Evolutionary conservation across 2,329 filamentous ascomycete genomes (phyloP), one percentile per base, ranked within the genome.

Genomic region (Colletotrichum truncatum): DNA sequence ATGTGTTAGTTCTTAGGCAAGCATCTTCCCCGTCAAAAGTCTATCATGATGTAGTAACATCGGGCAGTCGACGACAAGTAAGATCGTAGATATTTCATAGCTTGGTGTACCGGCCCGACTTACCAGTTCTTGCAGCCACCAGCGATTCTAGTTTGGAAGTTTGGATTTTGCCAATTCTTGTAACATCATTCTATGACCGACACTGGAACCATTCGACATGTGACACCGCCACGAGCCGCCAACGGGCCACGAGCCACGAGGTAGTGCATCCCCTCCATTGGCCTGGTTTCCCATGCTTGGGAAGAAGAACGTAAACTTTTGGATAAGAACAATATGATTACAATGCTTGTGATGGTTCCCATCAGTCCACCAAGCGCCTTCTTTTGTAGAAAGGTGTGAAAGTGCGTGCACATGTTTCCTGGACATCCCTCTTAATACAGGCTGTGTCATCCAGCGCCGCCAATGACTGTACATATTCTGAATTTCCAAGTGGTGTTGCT

Each of bases 151-250:
- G 16, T 25, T 30, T 49, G 9, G 6, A 11, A 28, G 34, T 21
- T 4, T 41, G 8, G 11, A 18, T 46, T n/a, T 36, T 48, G 28
- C 43, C 45, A 12, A 28, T 11, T 12, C 39, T 51, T 58, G 32
- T 43, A 30, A 57, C 30, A 57, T 38, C 54, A 48, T 36, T 41
- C 39, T 32, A 46, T 18, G 16, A 34, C n/a, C 32, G 18, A 32
- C 26, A 26, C 25, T 26, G 25, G 12, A 18, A 14, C 39, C 45
- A 23, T 25, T 26, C 48, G 49, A 34, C 57, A 65, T 65, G 56
- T 62, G 62, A 61, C 21, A 16, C 18, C 26, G 34, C 25, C 54
- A 57, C 41, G 41, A 36, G 38, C 41, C n/a, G 28, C n/a, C 16
- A n/a, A 38, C 10, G 14, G 49, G 28, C 62, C 62, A 43, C 41